These are phyloP conservation scores for Cicer yamashitae DNA, from an alignment of 306 rosid species.

Conservation along the genomic window DNA sequence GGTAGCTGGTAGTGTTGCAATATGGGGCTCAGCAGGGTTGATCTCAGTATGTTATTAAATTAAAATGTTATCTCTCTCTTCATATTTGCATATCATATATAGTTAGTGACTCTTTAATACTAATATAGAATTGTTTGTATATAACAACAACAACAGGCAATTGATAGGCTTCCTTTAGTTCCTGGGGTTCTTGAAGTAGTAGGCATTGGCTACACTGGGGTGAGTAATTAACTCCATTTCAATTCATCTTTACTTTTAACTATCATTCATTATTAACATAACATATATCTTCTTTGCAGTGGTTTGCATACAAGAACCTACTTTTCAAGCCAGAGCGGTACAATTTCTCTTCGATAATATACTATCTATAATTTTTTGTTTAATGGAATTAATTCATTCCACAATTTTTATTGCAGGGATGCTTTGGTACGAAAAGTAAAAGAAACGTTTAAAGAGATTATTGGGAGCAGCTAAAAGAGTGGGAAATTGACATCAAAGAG, in stretches of 20 bases:
- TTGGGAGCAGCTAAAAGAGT: conserved; percentile 73
- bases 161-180: conserved; percentile 91
- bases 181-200: conserved; percentile 92
- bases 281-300: conserved; percentile 56
- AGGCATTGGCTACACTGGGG: conserved; percentile 96
- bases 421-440: conserved; percentile 67
- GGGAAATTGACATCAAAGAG: not conserved
- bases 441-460: conserved; percentile 63
- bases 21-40: conserved; percentile 75
- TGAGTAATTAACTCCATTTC: not conserved
- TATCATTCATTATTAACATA: not conserved
- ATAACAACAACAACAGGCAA: conserved; percentile 60
- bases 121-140: too few relatives aligned
- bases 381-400: not conserved
- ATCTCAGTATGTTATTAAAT: conserved; percentile 60
- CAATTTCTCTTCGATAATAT: conserved; percentile 6
- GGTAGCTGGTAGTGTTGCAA: conserved; percentile 69
- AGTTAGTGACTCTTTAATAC: too few relatives aligned
- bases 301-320: conserved; percentile 88
- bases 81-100: not conserved
- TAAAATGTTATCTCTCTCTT: not conserved
- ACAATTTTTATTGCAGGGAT: conserved; percentile 62
- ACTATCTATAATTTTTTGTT: not conserved
- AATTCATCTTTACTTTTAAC: not conserved
- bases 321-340: conserved; percentile 81